Evolutionary conservation across 2,329 filamentous ascomycete species (phyloP), one percentile per base, ranked within the genome.

Genomic region (Calycina marina): DNA sequence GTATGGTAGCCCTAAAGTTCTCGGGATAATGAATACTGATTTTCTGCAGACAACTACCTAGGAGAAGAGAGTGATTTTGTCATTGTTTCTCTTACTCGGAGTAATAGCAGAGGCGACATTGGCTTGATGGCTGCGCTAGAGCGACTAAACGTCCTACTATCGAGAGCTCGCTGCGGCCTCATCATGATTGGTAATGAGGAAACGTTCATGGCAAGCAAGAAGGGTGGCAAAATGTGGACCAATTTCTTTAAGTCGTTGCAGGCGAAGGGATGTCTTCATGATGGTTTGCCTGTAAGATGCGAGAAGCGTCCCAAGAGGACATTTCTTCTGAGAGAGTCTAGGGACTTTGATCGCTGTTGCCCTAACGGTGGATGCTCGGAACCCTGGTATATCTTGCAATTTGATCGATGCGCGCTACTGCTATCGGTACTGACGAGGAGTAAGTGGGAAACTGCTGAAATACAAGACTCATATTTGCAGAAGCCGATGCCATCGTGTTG

Each of bases 61-160:
- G 78, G 80, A 1, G 79, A 85, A 45, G 79, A 86, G 41, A 73
- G 69, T 22, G 70, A 84, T 1, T 76, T 86, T 11, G 72, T 84
- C 0, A 65, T 86, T 5, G 68, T 60, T 0, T 77, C 73, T 0
- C 51, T 85, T 8, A 81, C 76, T 0, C 58, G 80, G 4, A 78
- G 77, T 48, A 85, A 85, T 40, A 36, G 45, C 0, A 46, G 47
- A 0, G 65, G 69, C 0, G 72, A 83, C 1, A 79, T 84, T 17
- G 79, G 80, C 0, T 85, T 85, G 48, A 72, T 85, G 61, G 48
- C 57, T 0, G 60, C 73, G 0, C 69, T 69, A 0, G 68, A 85
- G 41, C 61, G 80, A 1, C 49, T 84, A 0, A 83, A 83, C 12
- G 79, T 85, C 0, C 53, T 85, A 2, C 52, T 82, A 1, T 78